Conservation (phyloP, 129 eudicot genomes). For the Saposhnikovia divaricata region DNA sequence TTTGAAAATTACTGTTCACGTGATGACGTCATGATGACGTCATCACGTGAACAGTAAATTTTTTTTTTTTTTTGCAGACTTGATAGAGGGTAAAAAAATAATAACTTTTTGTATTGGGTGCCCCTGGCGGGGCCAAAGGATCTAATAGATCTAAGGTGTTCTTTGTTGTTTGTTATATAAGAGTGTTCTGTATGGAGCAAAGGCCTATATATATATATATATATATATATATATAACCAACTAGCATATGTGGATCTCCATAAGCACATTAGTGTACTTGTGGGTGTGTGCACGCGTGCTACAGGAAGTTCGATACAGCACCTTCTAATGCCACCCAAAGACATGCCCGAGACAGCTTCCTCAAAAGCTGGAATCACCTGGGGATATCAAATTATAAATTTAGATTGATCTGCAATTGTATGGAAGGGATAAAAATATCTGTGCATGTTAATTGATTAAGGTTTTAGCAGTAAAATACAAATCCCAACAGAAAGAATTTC, state of each 20-base stretch:
- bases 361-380: constrained; percentile 98
- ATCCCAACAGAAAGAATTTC: neutral
- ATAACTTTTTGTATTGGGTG: no score
- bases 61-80: no score
- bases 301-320: constrained; percentile 13
- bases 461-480: neutral
- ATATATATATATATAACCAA: neutral
- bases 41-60: no score
- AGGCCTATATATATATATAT: no score
- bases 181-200: no score
- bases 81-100: no score
- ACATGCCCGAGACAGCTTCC: constrained; percentile 96
- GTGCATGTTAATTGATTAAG: neutral
- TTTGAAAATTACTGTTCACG: no score
- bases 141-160: no score
- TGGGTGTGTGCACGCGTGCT: neutral
- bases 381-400: constrained; percentile 14
- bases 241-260: neutral
- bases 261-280: neutral
- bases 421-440: neutral
- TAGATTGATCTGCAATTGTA: neutral
- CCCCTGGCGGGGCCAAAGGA: no score
- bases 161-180: no score
- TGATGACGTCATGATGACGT: no score
- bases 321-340: constrained; percentile 93